These are phyloP conservation scores for Vaccinium corymbosum DNA, from an alignment of 148 eudicot species.

Conservation along the genomic window DNA sequence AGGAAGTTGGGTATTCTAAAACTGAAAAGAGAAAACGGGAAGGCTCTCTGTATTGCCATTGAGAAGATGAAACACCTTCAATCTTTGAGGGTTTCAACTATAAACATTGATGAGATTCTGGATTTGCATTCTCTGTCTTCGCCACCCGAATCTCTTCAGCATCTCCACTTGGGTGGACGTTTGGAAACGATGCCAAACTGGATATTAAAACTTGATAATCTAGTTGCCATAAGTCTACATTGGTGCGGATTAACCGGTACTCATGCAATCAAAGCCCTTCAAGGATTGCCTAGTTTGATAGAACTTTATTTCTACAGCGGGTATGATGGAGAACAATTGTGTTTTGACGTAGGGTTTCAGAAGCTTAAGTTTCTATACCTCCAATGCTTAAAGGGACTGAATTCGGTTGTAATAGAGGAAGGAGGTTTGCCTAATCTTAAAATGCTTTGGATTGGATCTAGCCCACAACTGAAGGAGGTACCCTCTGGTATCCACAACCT, in stretches of 20 bases:
- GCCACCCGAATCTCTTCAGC: neutral
- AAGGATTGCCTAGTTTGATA: neutral
- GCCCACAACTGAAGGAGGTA: neutral
- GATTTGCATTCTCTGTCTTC: neutral
- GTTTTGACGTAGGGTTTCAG: neutral
- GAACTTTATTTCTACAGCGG: neutral
- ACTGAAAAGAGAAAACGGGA: neutral
- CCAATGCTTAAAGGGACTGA: neutral
- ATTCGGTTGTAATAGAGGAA: neutral
- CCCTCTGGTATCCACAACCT: neutral
- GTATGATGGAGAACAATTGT: neutral
- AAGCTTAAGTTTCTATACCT: neutral
- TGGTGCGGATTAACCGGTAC: neutral
- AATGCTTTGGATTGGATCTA: neutral
- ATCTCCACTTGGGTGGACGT: neutral
- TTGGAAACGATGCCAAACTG: conserved; percentile 3
- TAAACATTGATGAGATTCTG: neutral
- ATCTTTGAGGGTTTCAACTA: neutral
- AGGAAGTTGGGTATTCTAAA: neutral
- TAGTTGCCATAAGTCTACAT: neutral
- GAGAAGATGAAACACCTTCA: conserved; percentile 4
- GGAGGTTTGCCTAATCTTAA: neutral
- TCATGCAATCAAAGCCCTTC: neutral
- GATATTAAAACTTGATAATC: neutral
- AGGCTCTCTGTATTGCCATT: neutral